Evolutionary conservation across 2,329 filamentous ascomycete species (phyloP).

Genomic region (Microcyclospora tardicrescens): DNA sequence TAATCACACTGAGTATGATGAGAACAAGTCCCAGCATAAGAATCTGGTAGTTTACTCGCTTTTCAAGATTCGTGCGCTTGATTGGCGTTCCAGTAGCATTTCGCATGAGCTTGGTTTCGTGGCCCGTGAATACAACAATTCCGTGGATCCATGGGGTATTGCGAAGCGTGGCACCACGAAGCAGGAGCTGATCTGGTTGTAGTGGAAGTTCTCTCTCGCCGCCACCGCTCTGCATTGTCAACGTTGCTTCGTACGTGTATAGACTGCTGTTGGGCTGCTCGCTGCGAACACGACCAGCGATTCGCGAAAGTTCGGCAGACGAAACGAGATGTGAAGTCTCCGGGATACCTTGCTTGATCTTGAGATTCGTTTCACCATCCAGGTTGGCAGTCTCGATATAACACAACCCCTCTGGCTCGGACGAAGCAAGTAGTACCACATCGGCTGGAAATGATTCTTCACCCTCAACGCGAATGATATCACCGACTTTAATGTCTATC

Average conservation of each 20-base stretch:
- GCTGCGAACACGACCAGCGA: slow-evolving; percentile 77
- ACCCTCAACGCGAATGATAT: slow-evolving; percentile 84
- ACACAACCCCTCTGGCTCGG: slow-evolving; percentile 91
- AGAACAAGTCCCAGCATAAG: slow-evolving; percentile 79
- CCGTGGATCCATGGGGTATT: slow-evolving; percentile 98
- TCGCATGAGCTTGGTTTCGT: slow-evolving; percentile 97
- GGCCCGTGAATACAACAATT: slow-evolving; percentile 89
- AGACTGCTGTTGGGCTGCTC: slow-evolving; percentile 97
- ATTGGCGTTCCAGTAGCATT: slow-evolving; percentile 96
- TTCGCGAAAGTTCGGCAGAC: slow-evolving; percentile 67
- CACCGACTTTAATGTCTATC: slow-evolving; percentile 86
- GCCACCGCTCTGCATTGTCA: slow-evolving; percentile 81
- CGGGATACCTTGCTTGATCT: slow-evolving; percentile 94
- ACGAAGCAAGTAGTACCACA: slow-evolving; percentile 80
- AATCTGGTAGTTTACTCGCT: slow-evolving; percentile 86
- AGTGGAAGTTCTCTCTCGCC: slow-evolving; percentile 86
- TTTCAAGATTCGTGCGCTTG: slow-evolving; percentile 92
- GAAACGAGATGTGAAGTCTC: slow-evolving; percentile 85
- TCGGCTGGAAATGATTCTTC: slow-evolving; percentile 94
- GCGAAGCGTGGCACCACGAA: slow-evolving; percentile 82
- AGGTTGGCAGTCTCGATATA: slow-evolving; percentile 98
- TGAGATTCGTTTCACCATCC: slow-evolving; percentile 94
- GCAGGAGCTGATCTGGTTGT: slow-evolving; percentile 80
- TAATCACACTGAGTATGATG: slow-evolving; percentile 71
- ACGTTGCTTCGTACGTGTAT: slow-evolving; percentile 93